A percentile compares a stretch with the other conserved stretches of the same genome.
phyloP scores from a whole-genome alignment of 2,329 filamentous ascomycete species.

The Colletotrichum musicola region DNA sequence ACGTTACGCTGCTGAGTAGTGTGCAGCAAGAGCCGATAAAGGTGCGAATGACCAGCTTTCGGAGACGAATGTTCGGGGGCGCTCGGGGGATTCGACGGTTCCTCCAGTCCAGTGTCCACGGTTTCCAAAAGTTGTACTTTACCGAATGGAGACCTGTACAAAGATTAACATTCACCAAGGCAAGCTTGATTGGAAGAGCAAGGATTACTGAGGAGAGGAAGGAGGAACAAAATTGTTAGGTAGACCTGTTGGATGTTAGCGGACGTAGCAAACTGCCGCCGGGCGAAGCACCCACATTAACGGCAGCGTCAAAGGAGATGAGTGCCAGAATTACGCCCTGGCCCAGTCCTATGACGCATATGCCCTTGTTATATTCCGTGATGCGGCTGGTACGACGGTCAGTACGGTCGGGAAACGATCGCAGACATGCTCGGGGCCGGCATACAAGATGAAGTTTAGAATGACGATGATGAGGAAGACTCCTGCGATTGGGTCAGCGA shows the following conservation, averaged over 20 bases:
- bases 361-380: slow-evolving; percentile 14
- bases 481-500: not conserved
- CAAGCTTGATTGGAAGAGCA: accelerated
- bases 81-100: slow-evolving; percentile 24
- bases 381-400: slow-evolving; percentile 7
- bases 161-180: not conserved
- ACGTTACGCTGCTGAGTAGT: slow-evolving; percentile 24
- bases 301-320: slow-evolving; percentile 31
- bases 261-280: too few species aligned
- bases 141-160: slow-evolving; percentile 21
- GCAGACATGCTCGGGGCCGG: too few species aligned
- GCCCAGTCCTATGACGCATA: slow-evolving; percentile 26
- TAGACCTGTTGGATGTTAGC: slow-evolving; percentile 16
- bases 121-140: slow-evolving; percentile 35
- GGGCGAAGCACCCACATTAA: not conserved
- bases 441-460: slow-evolving; percentile 32
- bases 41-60: slow-evolving; percentile 28
- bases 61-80: slow-evolving; percentile 21
- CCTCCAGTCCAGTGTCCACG: slow-evolving; percentile 33
- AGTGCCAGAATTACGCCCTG: slow-evolving; percentile 7
- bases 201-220: slow-evolving; percentile 19
- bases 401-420: not conserved
- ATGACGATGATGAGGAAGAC: slow-evolving; percentile 30
- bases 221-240: slow-evolving; percentile 29
- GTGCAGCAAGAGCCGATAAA: slow-evolving; percentile 35